These are phyloP conservation scores for Haplographium delicatum DNA, from an alignment of 495 filamentous ascomycete species.

Conservation along the genomic window DNA sequence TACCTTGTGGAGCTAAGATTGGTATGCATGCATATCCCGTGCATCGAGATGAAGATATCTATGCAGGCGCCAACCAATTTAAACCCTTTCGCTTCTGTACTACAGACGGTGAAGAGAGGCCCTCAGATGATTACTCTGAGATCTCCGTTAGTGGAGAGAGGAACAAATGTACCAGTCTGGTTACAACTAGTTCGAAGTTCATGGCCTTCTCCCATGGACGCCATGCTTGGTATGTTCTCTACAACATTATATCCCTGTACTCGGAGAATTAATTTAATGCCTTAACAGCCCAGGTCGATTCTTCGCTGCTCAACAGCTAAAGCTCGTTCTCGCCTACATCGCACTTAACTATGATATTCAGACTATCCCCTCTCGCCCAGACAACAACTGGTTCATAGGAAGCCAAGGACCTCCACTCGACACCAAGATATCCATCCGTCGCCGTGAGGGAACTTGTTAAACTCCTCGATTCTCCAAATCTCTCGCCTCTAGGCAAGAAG, in stretches of 20 bases:
- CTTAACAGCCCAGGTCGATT: slow-evolving; percentile 25
- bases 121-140: background rate
- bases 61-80: slow-evolving; percentile 29
- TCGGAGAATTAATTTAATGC: background rate
- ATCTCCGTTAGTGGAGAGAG: background rate
- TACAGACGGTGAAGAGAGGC: background rate
- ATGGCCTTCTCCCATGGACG: slow-evolving; percentile 36
- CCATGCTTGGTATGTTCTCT: slow-evolving; percentile 28
- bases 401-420: slow-evolving; percentile 30
- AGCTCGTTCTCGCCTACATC: slow-evolving; percentile 37
- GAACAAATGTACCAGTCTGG: slow-evolving; percentile 19
- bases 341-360: slow-evolving; percentile 36
- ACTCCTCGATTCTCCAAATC: too few species aligned
- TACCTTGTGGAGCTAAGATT: slow-evolving; percentile 35
- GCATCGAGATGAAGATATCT: slow-evolving; percentile 35
- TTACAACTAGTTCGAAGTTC: slow-evolving; percentile 32
- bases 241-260: slow-evolving; percentile 19
- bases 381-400: slow-evolving; percentile 32
- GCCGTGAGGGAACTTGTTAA: slow-evolving; percentile 9
- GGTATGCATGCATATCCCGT: slow-evolving; percentile 33
- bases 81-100: slow-evolving; percentile 35
- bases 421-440: slow-evolving; percentile 33
- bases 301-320: slow-evolving; percentile 38
- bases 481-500: too few species aligned
- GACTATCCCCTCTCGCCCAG: slow-evolving; percentile 19